phyloP scores from a whole-genome alignment of 1,284 basidiomycete genomes.

The Moniliella sp. region DNA sequence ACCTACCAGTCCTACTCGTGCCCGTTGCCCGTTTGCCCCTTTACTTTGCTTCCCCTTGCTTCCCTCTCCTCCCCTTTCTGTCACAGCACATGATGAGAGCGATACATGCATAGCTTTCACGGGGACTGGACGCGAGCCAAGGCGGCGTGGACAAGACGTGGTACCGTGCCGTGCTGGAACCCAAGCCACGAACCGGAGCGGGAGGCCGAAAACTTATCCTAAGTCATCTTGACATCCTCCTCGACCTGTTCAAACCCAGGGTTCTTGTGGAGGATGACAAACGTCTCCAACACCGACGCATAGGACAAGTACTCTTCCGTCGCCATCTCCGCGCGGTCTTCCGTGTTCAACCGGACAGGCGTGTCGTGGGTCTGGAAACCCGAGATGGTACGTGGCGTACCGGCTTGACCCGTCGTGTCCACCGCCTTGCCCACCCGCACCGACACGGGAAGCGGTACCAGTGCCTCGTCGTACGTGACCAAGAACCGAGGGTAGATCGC shows the following conservation, averaged over 20 bases:
- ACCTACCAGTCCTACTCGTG: too few species aligned
- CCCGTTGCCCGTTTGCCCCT: too few species aligned
- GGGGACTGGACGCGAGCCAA: too few species aligned
- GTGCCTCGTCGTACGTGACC: conserved; percentile 66
- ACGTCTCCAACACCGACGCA: conserved; percentile 35
- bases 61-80: too few species aligned
- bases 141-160: too few species aligned
- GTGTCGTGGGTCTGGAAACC: conserved; percentile 68
- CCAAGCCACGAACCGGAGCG: too few species aligned
- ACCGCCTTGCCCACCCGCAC: conserved; percentile 73
- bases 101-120: too few species aligned
- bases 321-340: conserved; percentile 81
- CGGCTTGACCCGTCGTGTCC: conserved; percentile 32
- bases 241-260: conserved; percentile 34
- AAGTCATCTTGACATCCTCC: conserved; percentile 1
- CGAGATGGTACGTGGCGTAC: conserved; percentile 34
- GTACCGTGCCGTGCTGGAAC: too few species aligned
- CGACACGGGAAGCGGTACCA: conserved; percentile 56
- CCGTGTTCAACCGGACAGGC: conserved; percentile 77
- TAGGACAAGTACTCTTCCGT: conserved; percentile 92
- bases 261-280: conserved; percentile 35
- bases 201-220: too few species aligned
- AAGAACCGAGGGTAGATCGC: conserved; percentile 97
- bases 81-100: too few species aligned
- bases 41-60: too few species aligned